Conservation (phyloP, 495 filamentous ascomycete genomes). For the Neurospora hispaniola region DNA sequence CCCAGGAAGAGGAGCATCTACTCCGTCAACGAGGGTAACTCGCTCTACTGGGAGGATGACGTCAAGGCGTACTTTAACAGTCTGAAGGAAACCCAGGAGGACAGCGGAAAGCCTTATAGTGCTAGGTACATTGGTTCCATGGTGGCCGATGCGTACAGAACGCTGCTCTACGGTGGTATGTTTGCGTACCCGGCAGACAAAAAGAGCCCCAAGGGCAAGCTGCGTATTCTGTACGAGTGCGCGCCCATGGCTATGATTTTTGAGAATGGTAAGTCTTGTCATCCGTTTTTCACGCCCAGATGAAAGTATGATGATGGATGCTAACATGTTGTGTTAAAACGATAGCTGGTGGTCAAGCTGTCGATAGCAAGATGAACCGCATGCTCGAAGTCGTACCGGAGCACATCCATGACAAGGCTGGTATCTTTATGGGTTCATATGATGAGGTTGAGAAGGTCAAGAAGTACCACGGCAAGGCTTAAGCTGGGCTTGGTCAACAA, state of each 20-base stretch:
- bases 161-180: conserved; percentile 87
- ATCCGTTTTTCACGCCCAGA: not conserved
- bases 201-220: conserved; percentile 96
- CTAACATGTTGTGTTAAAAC: conserved; percentile 6
- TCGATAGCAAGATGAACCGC: conserved; percentile 78
- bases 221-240: conserved; percentile 96
- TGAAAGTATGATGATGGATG: not conserved
- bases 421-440: conserved; percentile 91
- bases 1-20: conserved; percentile 78
- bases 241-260: conserved; percentile 99
- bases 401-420: conserved; percentile 89
- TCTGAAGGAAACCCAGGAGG: conserved; percentile 62
- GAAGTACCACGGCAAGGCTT: conserved; percentile 33
- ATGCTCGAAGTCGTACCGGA: conserved; percentile 87
- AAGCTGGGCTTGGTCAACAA: not conserved
- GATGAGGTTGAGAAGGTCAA: conserved; percentile 96
- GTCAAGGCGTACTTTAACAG: conserved; percentile 80
- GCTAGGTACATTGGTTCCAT: conserved; percentile 93
- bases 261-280: conserved; percentile 68
- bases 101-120: conserved; percentile 79
- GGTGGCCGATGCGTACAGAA: conserved; percentile 97
- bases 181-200: conserved; percentile 97
- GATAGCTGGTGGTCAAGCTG: conserved; percentile 76
- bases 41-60: conserved; percentile 85
- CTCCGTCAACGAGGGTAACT: conserved; percentile 98